A percentile compares a stretch with the other conserved stretches of the same genome.
Conservation (phyloP, 495 filamentous ascomycete species). For the Penicillium ochrochloron region DNA sequence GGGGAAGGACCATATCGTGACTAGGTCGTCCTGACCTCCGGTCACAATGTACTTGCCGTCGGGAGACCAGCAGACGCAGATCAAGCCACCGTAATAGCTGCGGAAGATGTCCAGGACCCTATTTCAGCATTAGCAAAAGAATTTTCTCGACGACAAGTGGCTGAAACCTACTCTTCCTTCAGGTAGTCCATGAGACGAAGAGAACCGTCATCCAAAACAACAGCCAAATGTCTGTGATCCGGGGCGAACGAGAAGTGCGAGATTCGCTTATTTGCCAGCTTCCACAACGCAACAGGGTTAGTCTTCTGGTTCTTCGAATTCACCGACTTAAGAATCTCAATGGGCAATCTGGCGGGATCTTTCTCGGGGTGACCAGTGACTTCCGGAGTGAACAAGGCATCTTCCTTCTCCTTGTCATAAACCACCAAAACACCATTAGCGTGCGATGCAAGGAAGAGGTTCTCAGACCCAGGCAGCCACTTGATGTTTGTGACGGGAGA, state of each 20-base stretch:
- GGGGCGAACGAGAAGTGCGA: conserved; percentile 90
- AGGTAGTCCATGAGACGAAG: conserved; percentile 90
- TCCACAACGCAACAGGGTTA: conserved; percentile 92
- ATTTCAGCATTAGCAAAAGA: conserved; percentile 22
- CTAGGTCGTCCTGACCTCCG: conserved; percentile 92
- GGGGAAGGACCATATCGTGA: conserved; percentile 89
- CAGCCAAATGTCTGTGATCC: conserved; percentile 82
- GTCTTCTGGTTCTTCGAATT: conserved; percentile 90
- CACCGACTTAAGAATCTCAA: conserved; percentile 81
- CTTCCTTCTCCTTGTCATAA: conserved; percentile 98
- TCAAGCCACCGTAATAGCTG: conserved; percentile 90
- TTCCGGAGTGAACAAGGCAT: conserved; percentile 73
- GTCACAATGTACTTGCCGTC: conserved; percentile 96
- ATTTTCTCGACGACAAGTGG: not conserved
- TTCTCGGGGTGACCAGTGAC: conserved; percentile 48
- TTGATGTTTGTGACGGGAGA: conserved; percentile 84
- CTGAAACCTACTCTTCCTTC: conserved; percentile 74
- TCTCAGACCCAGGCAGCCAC: conserved; percentile 95
- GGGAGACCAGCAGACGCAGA: conserved; percentile 95
- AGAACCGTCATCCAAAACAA: conserved; percentile 90
- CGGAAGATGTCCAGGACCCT: conserved; percentile 84
- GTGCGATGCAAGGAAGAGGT: conserved; percentile 89
- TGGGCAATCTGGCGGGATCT: conserved; percentile 45
- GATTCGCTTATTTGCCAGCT: conserved; percentile 83
- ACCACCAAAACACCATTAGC: conserved; percentile 93